These are phyloP conservation scores for Umbelopsis sp. DNA, from an alignment of 192 early-diverging fungal genomes.

Conservation along the genomic window DNA sequence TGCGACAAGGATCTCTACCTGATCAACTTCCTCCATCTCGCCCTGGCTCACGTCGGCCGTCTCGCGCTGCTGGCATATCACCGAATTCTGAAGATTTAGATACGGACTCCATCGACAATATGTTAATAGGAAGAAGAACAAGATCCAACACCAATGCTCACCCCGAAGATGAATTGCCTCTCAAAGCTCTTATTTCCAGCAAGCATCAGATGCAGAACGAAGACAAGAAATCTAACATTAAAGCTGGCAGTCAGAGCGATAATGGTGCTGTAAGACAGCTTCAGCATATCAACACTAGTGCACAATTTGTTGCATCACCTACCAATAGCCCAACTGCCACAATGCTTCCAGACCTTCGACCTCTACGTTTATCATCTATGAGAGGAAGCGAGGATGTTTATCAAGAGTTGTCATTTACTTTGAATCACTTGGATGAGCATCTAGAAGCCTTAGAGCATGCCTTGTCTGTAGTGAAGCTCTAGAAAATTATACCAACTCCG, in stretches of 20 bases:
- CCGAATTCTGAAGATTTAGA: slow-evolving; percentile 10
- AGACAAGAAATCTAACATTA: background rate
- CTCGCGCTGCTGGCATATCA: slow-evolving; percentile 10
- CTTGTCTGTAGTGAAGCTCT: background rate
- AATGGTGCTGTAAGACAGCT: background rate
- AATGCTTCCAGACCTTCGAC: background rate
- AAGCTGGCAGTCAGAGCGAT: background rate
- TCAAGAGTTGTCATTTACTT: background rate
- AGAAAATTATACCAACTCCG: background rate
- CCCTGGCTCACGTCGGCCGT: background rate
- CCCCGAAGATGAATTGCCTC: slow-evolving; percentile 41
- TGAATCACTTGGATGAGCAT: slow-evolving; percentile 13
- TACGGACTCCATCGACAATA: slow-evolving; percentile 4
- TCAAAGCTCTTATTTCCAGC: slow-evolving; percentile 41
- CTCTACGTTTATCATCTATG: background rate
- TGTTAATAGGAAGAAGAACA: slow-evolving; percentile 47
- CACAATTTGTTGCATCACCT: background rate
- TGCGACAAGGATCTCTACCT: slow-evolving; percentile 6
- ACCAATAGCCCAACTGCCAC: background rate
- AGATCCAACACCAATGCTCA: slow-evolving; percentile 52
- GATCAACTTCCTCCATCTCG: slow-evolving; percentile 15
- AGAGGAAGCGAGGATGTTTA: slow-evolving; percentile 7
- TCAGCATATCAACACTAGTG: slow-evolving; percentile 6
- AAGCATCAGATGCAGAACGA: slow-evolving; percentile 33
- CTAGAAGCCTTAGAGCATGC: slow-evolving; percentile 7